Percentiles rank a stretch among this genome's conserved stretches.
Conservation (phyloP, 257 asterid genomes). For the Lycium barbarum region DNA sequence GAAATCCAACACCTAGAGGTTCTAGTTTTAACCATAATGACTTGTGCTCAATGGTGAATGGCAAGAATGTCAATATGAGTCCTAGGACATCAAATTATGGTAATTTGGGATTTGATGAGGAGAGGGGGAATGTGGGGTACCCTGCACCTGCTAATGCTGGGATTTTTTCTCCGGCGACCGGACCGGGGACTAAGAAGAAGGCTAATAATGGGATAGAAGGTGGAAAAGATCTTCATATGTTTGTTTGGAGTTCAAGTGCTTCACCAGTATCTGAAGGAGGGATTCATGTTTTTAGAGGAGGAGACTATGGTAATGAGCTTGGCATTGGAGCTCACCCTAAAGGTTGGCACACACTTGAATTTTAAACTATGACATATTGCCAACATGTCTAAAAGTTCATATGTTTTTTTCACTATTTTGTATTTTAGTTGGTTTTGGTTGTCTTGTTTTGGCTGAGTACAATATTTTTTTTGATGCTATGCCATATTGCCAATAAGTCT, state of each 20-base stretch:
- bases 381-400: neutral
- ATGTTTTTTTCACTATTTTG: neutral
- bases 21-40: constrained; percentile 64
- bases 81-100: constrained; percentile 65
- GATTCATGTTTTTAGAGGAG: constrained; percentile 90
- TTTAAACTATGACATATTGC: neutral
- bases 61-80: constrained; percentile 42
- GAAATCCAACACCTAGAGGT: constrained; percentile 70
- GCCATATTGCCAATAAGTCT: neutral
- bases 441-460: constrained; percentile 30
- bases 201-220: constrained; percentile 38
- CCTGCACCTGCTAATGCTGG: constrained; percentile 34
- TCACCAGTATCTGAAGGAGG: constrained; percentile 70
- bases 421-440: neutral
- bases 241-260: constrained; percentile 53
- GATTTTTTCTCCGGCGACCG: constrained; percentile 23
- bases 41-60: constrained; percentile 65
- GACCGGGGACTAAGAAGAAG: constrained; percentile 26
- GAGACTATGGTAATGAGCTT: constrained; percentile 63
- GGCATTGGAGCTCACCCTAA: constrained; percentile 79
- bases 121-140: constrained; percentile 35
- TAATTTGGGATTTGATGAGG: constrained; percentile 56
- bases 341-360: constrained; percentile 53
- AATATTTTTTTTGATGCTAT: neutral
- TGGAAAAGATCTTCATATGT: constrained; percentile 52